These are phyloP conservation scores for Lichtheimia corymbifera DNA, from an alignment of 371 early-diverging fungal genomes.

Conservation along the genomic window DNA sequence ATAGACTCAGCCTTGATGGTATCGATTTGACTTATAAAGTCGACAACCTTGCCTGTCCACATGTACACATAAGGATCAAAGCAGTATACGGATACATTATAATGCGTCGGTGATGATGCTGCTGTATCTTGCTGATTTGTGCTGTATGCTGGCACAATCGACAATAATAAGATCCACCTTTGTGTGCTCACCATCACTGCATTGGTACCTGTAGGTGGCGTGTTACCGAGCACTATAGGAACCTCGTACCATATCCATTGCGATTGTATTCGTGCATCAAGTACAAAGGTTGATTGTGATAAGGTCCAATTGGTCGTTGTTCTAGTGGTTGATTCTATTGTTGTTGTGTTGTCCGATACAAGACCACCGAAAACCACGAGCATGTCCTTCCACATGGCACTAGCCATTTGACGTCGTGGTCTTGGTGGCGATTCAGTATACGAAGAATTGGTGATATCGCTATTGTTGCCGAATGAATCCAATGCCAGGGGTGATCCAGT, in stretches of 20 bases:
- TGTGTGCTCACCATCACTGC: slow-evolving; percentile 10
- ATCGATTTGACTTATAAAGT: slow-evolving; percentile 7
- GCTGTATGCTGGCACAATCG: background rate
- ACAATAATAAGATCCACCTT: slow-evolving; percentile 15
- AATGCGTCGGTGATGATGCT: background rate
- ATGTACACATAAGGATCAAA: slow-evolving; percentile 14
- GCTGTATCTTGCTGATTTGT: background rate
- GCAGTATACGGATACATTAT: slow-evolving; percentile 12
- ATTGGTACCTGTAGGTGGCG: slow-evolving; percentile 4
- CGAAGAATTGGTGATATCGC: background rate
- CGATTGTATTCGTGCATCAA: slow-evolving; percentile 10
- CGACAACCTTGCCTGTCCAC: slow-evolving; percentile 11
- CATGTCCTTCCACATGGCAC: slow-evolving; percentile 16
- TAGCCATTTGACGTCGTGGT: slow-evolving; percentile 6
- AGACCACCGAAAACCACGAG: slow-evolving; percentile 9
- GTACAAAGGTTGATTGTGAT: slow-evolving; percentile 6
- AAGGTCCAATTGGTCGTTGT: background rate
- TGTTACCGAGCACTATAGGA: background rate
- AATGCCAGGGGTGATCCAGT: background rate
- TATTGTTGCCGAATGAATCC: background rate
- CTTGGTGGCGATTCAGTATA: background rate
- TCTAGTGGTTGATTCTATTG: background rate
- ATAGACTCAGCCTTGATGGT: slow-evolving; percentile 3
- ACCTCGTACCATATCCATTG: slow-evolving; percentile 13
- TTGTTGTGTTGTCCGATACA: background rate